Percentiles rank a stretch among this genome's conserved stretches.
Conservation (phyloP, 495 filamentous ascomycete species). For the Letharia lupina region DNA sequence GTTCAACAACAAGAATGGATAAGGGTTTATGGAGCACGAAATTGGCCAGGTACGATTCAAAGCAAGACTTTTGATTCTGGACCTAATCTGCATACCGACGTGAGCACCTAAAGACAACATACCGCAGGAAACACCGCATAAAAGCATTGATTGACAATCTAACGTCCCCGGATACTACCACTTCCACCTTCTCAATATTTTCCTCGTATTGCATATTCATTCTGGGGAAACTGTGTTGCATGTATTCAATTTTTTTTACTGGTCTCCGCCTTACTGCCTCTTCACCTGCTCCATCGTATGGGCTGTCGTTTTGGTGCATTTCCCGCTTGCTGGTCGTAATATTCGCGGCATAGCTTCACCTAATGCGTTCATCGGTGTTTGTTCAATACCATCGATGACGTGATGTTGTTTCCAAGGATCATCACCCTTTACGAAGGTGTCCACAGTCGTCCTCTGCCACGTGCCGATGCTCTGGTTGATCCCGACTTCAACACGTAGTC, state of each 20-base stretch:
- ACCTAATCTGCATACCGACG: slow-evolving; percentile 8
- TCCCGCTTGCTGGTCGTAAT: neutral
- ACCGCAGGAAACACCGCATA: neutral
- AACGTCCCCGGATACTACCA: neutral
- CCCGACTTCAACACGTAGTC: slow-evolving; percentile 27
- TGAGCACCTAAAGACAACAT: neutral
- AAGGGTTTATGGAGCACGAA: neutral
- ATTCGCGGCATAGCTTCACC: neutral
- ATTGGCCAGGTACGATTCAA: neutral
- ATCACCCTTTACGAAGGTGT: slow-evolving; percentile 6
- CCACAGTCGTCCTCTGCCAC: slow-evolving; percentile 44
- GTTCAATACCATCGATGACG: neutral
- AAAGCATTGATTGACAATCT: slow-evolving; percentile 10
- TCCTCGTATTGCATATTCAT: neutral
- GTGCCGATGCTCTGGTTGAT: slow-evolving; percentile 23
- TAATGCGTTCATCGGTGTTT: neutral
- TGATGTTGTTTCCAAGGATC: neutral
- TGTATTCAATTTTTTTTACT: neutral
- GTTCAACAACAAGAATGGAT: neutral
- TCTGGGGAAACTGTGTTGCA: neutral
- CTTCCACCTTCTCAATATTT: neutral
- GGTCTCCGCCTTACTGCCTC: neutral
- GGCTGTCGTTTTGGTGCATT: neutral
- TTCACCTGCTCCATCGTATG: neutral
- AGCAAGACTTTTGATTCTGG: slow-evolving; percentile 12